Conservation (phyloP, 768 basidiomycete species). For the Russula sp. region DNA sequence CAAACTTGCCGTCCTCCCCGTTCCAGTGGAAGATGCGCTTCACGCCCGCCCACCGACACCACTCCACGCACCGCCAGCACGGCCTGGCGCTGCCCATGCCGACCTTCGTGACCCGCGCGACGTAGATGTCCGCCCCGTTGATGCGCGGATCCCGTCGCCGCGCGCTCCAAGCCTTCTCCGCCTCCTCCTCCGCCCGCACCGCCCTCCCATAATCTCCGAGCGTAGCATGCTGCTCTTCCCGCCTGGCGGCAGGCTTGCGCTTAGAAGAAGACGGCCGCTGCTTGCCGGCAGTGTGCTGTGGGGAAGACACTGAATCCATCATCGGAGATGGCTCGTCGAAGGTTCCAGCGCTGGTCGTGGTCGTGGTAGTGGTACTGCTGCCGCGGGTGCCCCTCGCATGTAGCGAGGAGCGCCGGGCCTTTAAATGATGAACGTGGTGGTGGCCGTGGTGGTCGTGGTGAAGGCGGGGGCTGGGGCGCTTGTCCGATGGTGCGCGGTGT, state of each 20-base stretch:
- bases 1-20: constrained; percentile 30
- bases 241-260: neutral
- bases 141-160: constrained; percentile 36
- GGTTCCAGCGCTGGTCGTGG: neutral
- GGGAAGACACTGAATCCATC: neutral
- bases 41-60: constrained; percentile 52
- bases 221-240: constrained; percentile 3
- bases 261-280: neutral
- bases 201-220: constrained; percentile 7
- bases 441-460: constrained; percentile 14
- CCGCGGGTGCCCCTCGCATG: constrained; percentile 20
- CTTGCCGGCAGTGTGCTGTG: neutral
- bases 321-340: neutral
- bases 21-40: constrained; percentile 52
- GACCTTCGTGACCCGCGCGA: constrained; percentile 41
- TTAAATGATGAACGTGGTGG: constrained; percentile 1
- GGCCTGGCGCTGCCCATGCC: constrained; percentile 47
- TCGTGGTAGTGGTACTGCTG: too few species aligned
- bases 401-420: constrained; percentile 20
- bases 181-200: neutral
- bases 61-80: constrained; percentile 50
- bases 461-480: constrained; percentile 16
- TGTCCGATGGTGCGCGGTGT: neutral
- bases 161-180: constrained; percentile 28
- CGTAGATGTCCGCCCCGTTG: constrained; percentile 49